These are phyloP conservation scores for Populus deltoides DNA, from an alignment of 345 rosid genomes.

Conservation along the genomic window DNA sequence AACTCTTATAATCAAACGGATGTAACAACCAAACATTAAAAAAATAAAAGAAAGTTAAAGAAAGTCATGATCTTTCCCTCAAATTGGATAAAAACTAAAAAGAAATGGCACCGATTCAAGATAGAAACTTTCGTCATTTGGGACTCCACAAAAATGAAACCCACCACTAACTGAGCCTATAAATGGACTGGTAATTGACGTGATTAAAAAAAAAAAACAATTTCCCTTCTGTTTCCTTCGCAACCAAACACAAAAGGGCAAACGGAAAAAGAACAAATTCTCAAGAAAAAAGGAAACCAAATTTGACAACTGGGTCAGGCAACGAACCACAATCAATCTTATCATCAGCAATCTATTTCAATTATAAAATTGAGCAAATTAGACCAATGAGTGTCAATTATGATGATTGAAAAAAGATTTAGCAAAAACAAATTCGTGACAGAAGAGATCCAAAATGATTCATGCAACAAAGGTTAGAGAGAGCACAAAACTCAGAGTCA, in stretches of 20 bases:
- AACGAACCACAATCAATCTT: neutral
- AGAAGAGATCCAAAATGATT: neutral
- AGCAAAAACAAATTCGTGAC: neutral
- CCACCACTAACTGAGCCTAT: neutral
- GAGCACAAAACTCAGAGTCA: neutral
- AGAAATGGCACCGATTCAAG: neutral
- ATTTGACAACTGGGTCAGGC: neutral
- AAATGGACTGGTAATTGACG: neutral
- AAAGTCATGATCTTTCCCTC: neutral
- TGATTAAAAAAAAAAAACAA: too few relatives aligned
- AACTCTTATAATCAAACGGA: neutral
- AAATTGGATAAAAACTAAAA: too few relatives aligned
- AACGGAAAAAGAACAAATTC: too few relatives aligned
- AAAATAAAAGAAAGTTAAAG: neutral
- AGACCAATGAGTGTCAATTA: too few relatives aligned
- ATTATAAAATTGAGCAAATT: neutral
- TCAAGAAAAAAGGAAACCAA: neutral
- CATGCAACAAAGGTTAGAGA: neutral
- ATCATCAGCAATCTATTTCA: neutral
- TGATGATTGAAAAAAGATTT: too few relatives aligned
- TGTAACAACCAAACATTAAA: neutral
- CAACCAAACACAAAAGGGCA: neutral
- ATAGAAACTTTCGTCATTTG: neutral
- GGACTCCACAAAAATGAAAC: neutral
- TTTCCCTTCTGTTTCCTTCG: neutral